A percentile compares a stretch with the other conserved stretches of the same genome.
These are phyloP conservation scores for Blastobotrys arbuscula DNA, from an alignment of 1,139 yeast genomes.

Conservation along the genomic window DNA sequence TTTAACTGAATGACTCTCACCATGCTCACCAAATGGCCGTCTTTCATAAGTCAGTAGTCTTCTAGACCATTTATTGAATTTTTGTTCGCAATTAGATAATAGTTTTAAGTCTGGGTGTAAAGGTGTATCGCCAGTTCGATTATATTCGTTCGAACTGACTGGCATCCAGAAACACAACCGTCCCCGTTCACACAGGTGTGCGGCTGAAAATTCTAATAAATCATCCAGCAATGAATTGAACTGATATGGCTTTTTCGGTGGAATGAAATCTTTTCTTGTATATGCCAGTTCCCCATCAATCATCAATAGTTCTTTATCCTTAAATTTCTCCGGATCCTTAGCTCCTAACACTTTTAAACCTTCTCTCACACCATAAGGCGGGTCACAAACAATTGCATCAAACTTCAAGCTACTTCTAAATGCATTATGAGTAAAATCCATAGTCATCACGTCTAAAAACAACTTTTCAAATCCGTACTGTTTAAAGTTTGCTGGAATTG, in stretches of 20 bases:
- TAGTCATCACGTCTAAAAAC: slow-evolving; percentile 72
- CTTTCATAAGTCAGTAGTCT: slow-evolving; percentile 75
- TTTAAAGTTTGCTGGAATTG: slow-evolving; percentile 61
- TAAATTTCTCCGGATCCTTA: slow-evolving; percentile 51
- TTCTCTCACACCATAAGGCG: slow-evolving; percentile 97
- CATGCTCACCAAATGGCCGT: slow-evolving; percentile 53
- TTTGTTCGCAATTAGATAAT: slow-evolving; percentile 73
- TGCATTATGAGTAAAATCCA: slow-evolving; percentile 94
- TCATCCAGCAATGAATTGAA: slow-evolving; percentile 73
- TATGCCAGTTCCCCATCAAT: slow-evolving; percentile 78
- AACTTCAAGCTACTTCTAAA: slow-evolving; percentile 56
- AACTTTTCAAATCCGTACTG: slow-evolving; percentile 58
- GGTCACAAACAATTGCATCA: slow-evolving; percentile 89
- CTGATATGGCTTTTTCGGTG: slow-evolving; percentile 88
- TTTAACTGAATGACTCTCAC: slow-evolving; percentile 46
- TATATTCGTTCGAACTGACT: slow-evolving; percentile 83
- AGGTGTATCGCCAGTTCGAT: slow-evolving; percentile 63
- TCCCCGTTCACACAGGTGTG: slow-evolving; percentile 66
- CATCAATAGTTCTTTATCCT: slow-evolving; percentile 63
- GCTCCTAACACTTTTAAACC: slow-evolving; percentile 93
- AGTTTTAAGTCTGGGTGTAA: slow-evolving; percentile 69
- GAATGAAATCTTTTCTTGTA: slow-evolving; percentile 75
- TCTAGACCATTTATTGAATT: slow-evolving; percentile 86
- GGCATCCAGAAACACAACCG: slow-evolving; percentile 98
- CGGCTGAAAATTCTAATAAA: slow-evolving; percentile 64